Evolutionary conservation across 495 filamentous ascomycete species (phyloP).

Genomic region (Daldinia bambusicola): DNA sequence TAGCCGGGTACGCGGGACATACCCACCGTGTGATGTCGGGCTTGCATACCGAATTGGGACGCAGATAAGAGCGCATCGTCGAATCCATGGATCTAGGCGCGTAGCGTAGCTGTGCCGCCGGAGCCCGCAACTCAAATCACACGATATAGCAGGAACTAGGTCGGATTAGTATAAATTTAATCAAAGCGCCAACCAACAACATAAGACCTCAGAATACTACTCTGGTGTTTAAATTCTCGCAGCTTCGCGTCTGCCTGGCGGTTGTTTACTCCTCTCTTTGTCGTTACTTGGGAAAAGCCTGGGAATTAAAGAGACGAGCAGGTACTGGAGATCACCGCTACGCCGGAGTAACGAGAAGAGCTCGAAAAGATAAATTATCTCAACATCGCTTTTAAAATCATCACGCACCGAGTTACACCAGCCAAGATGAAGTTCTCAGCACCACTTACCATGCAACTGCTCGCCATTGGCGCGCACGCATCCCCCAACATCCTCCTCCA

Average conservation of each 20-base stretch:
- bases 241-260: not conserved
- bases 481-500: not conserved
- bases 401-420: not conserved
- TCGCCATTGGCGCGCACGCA: constrained; percentile 7
- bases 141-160: not conserved
- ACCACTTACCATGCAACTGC: not conserved
- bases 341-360: too few relatives aligned
- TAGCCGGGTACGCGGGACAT: not conserved
- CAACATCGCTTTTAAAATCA: too few relatives aligned
- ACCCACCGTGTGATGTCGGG: not conserved
- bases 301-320: too few relatives aligned
- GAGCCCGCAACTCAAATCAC: not conserved
- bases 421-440: constrained; percentile 17
- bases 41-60: constrained; percentile 5
- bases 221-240: constrained; percentile 1
- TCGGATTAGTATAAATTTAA: not conserved
- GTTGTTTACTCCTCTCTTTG: not conserved
- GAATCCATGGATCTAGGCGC: constrained; percentile 9
- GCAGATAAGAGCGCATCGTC: not conserved
- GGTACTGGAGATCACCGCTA: too few relatives aligned
- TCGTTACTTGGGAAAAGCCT: not conserved
- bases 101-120: constrained; percentile 12
- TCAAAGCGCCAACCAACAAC: not conserved
- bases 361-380: too few relatives aligned
- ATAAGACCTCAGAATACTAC: not conserved